Percentiles rank a stretch among this genome's conserved stretches.
These are phyloP conservation scores for Chlamydomonas sphaeroides DNA, from an alignment of 139 green algal species.

Conservation along the genomic window DNA sequence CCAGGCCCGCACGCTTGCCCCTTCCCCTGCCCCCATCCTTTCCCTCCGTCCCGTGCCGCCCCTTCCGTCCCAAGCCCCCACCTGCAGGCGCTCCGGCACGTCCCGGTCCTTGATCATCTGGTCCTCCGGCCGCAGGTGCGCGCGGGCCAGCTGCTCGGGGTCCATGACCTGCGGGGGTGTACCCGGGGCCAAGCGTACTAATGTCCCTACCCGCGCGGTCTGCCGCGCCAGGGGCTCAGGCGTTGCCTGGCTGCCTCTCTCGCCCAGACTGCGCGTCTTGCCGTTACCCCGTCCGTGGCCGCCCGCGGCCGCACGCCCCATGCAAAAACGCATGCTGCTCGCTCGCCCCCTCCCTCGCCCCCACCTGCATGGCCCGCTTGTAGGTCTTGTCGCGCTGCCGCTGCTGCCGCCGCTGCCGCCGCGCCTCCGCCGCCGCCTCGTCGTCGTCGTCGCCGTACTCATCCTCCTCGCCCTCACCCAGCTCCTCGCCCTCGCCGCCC, in stretches of 20 bases:
- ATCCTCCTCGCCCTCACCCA: conserved; percentile 47
- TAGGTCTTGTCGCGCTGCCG: conserved; percentile 35
- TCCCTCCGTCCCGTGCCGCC: neutral
- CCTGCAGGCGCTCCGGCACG: conserved; percentile 87
- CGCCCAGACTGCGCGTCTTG: too few species aligned
- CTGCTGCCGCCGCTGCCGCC: conserved; percentile 32
- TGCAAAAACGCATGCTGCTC: too few species aligned
- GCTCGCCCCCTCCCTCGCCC: neutral
- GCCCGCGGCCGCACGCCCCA: too few species aligned
- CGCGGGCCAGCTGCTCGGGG: conserved; percentile 76
- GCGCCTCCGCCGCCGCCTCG: conserved; percentile 62
- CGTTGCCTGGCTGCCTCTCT: too few species aligned
- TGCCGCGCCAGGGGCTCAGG: too few species aligned
- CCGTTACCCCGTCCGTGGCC: too few species aligned
- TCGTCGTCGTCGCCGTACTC: conserved; percentile 45
- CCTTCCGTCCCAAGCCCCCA: conserved; percentile 36
- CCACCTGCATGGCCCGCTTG: conserved; percentile 37
- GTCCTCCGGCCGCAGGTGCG: conserved; percentile 83
- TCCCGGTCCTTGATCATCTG: conserved; percentile 81
- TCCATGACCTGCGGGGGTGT: conserved; percentile 69
- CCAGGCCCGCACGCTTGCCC: neutral
- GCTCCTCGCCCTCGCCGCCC: conserved; percentile 38
- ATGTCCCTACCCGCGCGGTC: too few species aligned
- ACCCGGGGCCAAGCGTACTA: too few species aligned
- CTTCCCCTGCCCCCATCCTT: conserved; percentile 1